Percentiles rank a stretch among this genome's conserved stretches.
Conservation (phyloP, 208 protist genomes). For the Trypanosomatidae sp. region DNA sequence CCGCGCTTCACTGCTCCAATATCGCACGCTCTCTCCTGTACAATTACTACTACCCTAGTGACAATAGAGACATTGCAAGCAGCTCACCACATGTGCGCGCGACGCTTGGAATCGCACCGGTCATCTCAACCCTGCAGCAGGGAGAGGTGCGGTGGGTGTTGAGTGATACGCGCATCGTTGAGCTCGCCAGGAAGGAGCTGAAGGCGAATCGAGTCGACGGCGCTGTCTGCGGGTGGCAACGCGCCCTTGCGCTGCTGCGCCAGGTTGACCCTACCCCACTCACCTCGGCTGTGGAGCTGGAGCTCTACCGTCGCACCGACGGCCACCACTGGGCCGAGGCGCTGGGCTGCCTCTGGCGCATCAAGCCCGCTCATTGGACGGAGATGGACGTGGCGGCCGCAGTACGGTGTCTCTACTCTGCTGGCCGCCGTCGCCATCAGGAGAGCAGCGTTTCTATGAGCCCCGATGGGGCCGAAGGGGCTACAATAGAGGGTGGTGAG, state of each 20-base stretch:
- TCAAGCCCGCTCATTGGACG: conserved; percentile 47
- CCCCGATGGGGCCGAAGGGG: neutral
- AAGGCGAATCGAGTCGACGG: conserved; percentile 8
- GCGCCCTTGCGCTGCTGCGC: conserved; percentile 35
- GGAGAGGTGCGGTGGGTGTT: conserved; percentile 27
- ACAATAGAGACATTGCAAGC: neutral
- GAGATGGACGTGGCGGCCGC: conserved; percentile 59
- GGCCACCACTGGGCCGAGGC: conserved; percentile 33
- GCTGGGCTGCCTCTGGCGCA: conserved; percentile 29
- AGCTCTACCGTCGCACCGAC: conserved; percentile 44
- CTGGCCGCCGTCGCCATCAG: conserved; percentile 10
- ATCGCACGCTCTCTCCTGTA: conserved; percentile 18
- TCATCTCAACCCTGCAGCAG: conserved; percentile 14
- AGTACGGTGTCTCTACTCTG: conserved; percentile 51
- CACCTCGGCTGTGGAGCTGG: conserved; percentile 31
- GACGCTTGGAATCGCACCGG: neutral
- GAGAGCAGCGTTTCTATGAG: neutral
- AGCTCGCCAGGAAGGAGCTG: conserved; percentile 27
- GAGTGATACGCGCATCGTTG: conserved; percentile 25
- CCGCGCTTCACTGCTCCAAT: conserved; percentile 49
- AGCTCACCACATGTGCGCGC: neutral
- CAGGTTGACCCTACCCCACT: conserved; percentile 28
- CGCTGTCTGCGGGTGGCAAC: conserved; percentile 32
- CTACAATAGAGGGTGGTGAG: neutral
- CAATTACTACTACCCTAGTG: conserved; percentile 19